phyloP scores from a whole-genome alignment of 2,329 filamentous ascomycete genomes.

The Calonectria pseudoturangicola region DNA sequence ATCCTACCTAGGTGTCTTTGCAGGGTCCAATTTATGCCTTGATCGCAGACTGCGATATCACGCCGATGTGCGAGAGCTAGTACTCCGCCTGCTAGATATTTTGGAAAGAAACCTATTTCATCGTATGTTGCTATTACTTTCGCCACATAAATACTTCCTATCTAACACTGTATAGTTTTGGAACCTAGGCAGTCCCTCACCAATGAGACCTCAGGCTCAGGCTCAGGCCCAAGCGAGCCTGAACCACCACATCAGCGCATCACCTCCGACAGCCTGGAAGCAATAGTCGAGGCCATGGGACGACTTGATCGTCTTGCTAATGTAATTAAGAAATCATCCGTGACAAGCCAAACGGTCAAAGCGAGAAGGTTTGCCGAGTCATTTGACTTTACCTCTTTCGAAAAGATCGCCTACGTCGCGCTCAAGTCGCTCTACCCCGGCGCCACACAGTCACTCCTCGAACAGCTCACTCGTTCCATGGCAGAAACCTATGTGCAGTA shows the following conservation, averaged over 20 bases:
- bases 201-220: neutral
- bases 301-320: constrained; percentile 6
- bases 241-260: neutral
- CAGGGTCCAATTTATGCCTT: constrained; percentile 19
- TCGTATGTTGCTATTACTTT: neutral
- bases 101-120: constrained; percentile 13
- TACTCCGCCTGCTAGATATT: constrained; percentile 15
- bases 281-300: neutral
- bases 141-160: neutral
- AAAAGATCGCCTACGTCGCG: neutral
- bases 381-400: constrained; percentile 7
- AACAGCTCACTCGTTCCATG: constrained; percentile 18
- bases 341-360: neutral
- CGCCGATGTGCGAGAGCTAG: constrained; percentile 21
- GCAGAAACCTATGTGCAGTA: neutral
- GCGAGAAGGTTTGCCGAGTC: constrained; percentile 3
- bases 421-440: constrained; percentile 5
- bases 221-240: neutral
- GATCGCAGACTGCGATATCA: constrained; percentile 22
- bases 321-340: constrained; percentile 4
- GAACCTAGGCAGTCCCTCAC: neutral
- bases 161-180: neutral
- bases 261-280: neutral
- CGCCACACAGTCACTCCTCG: neutral
- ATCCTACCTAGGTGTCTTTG: constrained; percentile 22